Percentiles rank a stretch among this genome's conserved stretches.
Evolutionary conservation across 2,329 filamentous ascomycete genomes (phyloP).

Genomic region (Myriangium duriaei): DNA sequence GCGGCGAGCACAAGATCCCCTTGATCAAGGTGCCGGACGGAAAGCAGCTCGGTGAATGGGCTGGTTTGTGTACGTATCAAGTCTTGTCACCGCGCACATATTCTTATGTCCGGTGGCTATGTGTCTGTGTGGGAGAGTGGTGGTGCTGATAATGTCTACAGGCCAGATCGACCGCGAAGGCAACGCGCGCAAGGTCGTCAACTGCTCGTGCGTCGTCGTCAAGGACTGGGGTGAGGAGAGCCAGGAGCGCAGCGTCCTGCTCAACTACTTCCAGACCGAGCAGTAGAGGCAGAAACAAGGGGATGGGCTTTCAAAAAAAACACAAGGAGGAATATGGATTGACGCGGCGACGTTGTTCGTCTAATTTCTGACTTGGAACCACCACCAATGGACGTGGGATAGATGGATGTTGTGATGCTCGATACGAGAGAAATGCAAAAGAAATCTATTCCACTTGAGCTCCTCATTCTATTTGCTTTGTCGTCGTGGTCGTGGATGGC

Average conservation of each 20-base stretch:
- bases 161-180: slow-evolving; percentile 98
- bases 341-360: too few species aligned
- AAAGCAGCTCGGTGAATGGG: slow-evolving; percentile 99
- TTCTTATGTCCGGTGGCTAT: slow-evolving; percentile 6
- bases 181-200: slow-evolving; percentile 99
- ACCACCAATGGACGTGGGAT: too few species aligned
- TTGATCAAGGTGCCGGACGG: slow-evolving; percentile 99
- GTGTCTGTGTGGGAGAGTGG: not conserved
- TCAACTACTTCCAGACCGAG: slow-evolving; percentile 99
- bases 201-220: slow-evolving; percentile 99
- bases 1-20: slow-evolving; percentile 99
- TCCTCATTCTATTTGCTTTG: too few species aligned
- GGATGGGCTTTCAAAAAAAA: not conserved
- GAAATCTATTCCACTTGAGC: too few species aligned
- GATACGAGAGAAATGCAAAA: too few species aligned
- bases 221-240: slow-evolving; percentile 99
- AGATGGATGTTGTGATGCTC: too few species aligned
- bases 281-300: slow-evolving; percentile 29
- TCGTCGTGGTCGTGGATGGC: too few species aligned
- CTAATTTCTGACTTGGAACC: too few species aligned
- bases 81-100: not conserved
- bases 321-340: too few species aligned
- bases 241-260: slow-evolving; percentile 94
- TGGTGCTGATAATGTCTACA: slow-evolving; percentile 28
- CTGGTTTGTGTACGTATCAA: slow-evolving; percentile 81